Conservation (phyloP, 2,329 filamentous ascomycete genomes). For the Verticillium longisporum region DNA sequence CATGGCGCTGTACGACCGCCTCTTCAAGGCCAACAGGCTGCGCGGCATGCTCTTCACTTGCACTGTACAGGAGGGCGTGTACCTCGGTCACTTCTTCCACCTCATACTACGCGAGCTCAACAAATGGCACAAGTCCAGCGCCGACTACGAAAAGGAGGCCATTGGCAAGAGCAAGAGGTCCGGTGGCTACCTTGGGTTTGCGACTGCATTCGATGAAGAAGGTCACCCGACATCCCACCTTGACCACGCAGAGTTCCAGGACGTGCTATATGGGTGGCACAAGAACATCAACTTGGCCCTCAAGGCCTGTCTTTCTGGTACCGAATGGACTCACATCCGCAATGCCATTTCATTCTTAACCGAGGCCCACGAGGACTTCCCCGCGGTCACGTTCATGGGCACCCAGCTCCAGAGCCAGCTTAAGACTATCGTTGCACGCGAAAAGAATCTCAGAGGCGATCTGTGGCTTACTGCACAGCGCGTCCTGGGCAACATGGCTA, state of each 20-base stretch:
- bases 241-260: constrained; percentile 80
- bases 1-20: constrained; percentile 71
- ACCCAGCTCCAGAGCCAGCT: constrained; percentile 56
- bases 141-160: constrained; percentile 74
- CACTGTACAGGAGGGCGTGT: constrained; percentile 84
- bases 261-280: constrained; percentile 86
- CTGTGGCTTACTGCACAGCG: constrained; percentile 68
- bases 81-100: constrained; percentile 85
- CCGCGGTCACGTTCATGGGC: constrained; percentile 84
- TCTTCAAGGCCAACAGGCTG: constrained; percentile 79
- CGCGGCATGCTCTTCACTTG: constrained; percentile 81
- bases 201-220: constrained; percentile 62
- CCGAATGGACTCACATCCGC: constrained; percentile 95
- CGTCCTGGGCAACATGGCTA: constrained; percentile 62
- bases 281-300: constrained; percentile 72
- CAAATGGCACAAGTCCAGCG: constrained; percentile 61
- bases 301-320: constrained; percentile 71
- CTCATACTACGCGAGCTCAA: constrained; percentile 74
- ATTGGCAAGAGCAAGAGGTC: constrained; percentile 49
- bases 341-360: constrained; percentile 91
- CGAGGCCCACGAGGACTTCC: constrained; percentile 73
- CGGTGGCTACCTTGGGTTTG: constrained; percentile 58
- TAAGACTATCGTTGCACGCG: constrained; percentile 58
- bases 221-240: constrained; percentile 66
- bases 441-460: constrained; percentile 58